phyloP scores from a whole-genome alignment of 208 protist species.

The Acanthamoeba sp. region DNA sequence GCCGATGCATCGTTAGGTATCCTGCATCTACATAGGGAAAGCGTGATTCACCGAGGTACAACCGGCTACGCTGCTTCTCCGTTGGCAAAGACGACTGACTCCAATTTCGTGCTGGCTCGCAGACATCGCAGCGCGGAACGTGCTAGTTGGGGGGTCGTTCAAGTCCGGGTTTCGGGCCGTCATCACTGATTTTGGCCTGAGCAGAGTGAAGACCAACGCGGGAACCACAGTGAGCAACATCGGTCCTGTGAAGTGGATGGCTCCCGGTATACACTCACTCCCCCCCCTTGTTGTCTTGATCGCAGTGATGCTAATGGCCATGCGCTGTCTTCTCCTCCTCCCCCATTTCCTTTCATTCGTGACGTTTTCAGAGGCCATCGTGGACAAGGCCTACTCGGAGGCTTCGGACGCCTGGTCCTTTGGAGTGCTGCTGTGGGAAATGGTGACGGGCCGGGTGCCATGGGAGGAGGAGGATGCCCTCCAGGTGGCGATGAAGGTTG shows the following conservation, averaged over 20 bases:
- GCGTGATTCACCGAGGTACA: slow-evolving; percentile 66
- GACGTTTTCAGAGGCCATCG: slow-evolving; percentile 69
- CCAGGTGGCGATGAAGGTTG: slow-evolving; percentile 64
- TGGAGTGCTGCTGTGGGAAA: slow-evolving; percentile 71
- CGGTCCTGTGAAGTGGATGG: slow-evolving; percentile 74
- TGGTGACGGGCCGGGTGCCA: slow-evolving; percentile 61
- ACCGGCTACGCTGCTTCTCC: too few species aligned
- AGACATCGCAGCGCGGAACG: slow-evolving; percentile 73
- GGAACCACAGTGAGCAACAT: slow-evolving; percentile 41
- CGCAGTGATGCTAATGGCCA: too few species aligned
- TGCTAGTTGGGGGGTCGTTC: slow-evolving; percentile 22
- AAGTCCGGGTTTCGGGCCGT: slow-evolving; percentile 29
- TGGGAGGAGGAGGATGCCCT: slow-evolving; percentile 68
- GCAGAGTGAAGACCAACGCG: slow-evolving; percentile 24
- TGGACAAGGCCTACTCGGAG: slow-evolving; percentile 71
- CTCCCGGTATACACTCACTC: slow-evolving; percentile 37
- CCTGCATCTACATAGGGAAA: slow-evolving; percentile 68
- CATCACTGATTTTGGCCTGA: slow-evolving; percentile 72
- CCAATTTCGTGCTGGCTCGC: neutral
- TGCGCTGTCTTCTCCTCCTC: neutral
- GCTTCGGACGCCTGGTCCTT: slow-evolving; percentile 73
- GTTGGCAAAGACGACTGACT: neutral
- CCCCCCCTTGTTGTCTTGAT: too few species aligned
- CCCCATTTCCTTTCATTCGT: neutral
- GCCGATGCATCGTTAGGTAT: slow-evolving; percentile 58